Conservation (phyloP, 208 protist genomes). For the Naegleria lovaniensis region DNA sequence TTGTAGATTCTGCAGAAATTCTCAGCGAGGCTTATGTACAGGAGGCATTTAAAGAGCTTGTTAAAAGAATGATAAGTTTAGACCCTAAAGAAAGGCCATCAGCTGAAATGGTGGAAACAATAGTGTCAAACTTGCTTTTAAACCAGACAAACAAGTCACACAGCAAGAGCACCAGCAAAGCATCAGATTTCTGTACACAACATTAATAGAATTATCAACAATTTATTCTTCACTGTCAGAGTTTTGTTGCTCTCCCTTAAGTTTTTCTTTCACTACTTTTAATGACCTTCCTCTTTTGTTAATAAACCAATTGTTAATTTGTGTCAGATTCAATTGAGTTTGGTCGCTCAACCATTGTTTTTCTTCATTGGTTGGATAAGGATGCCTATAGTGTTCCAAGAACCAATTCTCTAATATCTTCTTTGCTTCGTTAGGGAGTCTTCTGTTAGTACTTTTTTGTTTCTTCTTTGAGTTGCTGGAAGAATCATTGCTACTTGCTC, state of each 20-base stretch:
- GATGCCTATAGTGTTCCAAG: conserved; percentile 5
- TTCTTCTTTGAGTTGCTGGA: background rate
- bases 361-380: conserved; percentile 36
- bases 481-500: background rate
- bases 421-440: conserved; percentile 30
- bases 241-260: background rate
- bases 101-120: no score
- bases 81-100: no score
- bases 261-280: conserved; percentile 14
- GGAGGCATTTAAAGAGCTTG: no score
- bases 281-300: conserved; percentile 29
- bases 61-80: no score
- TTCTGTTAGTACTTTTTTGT: background rate
- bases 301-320: conserved; percentile 46
- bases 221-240: no score
- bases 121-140: no score
- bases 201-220: no score
- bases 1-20: no score
- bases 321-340: conserved; percentile 25
- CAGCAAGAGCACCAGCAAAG: no score
- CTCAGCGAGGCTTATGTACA: no score
- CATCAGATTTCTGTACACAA: no score
- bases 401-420: conserved; percentile 38
- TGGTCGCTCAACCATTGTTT: conserved; percentile 28
- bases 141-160: no score